Evolutionary conservation across 805 yeast species (phyloP), one percentile per base, ranked within the genome.

Genomic region (Lipomyces sp.): DNA sequence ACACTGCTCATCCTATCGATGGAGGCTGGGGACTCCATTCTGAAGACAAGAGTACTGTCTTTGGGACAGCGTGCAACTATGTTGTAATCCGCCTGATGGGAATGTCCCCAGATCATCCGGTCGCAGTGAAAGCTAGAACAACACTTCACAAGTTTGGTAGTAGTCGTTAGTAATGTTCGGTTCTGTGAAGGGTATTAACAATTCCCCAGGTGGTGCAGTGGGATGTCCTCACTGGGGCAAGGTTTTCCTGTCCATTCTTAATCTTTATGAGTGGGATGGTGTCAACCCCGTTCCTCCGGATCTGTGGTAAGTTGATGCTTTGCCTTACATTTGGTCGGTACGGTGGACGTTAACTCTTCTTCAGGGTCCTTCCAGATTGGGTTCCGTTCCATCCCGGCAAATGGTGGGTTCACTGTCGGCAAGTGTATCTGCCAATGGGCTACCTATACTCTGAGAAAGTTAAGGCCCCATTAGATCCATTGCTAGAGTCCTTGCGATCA

Each of bases 11-110:
- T 76, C 98, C 98, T 0, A 97, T 93, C 0, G 99, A 95, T 77
- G 99, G 99, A n/a, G 99, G 99, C 1, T 95, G 99, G 99, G 99
- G 99, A 0, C 81, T 95, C 50, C 98, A 95, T 76, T 86, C 92
- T 3, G 87, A 86, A 60, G 99, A 95, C 76, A 95, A 94, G 76
- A 87, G 95, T 7, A 95, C 99, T 0, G 95, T 95, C 71, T 93
- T 93, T 76, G 99, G 99, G 4, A 95, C 99, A 1, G 82, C 90
- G 0, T 83, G 95, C 72, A 93, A 92, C 77, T 95, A 95, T 77
- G 88, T 94, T 6, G 80, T 81, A n/a, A 80, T 95, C 67, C 83
- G 99, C 69, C 77, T 95, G 13, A 78, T 94, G 59, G 99, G 99
- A 0, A 75, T 95, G 72, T 78, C 85, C 0, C 80, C 85, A 1